phyloP scores from a whole-genome alignment of 768 basidiomycete species.

The Pisolithus sp. region DNA sequence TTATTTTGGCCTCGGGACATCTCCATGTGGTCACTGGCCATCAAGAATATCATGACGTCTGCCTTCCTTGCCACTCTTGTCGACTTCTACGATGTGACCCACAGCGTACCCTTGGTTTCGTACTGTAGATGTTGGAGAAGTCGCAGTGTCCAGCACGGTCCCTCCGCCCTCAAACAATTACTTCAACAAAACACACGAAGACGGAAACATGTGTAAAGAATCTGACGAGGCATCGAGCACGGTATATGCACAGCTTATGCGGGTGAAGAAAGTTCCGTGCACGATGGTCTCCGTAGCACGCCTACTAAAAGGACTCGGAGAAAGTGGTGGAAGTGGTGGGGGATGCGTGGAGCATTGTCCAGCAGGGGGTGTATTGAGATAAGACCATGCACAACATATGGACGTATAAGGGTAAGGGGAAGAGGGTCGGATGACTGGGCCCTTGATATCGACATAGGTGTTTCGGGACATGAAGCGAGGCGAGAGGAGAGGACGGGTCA shows the following conservation, averaged over 20 bases:
- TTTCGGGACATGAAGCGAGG: neutral
- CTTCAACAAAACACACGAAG: no score
- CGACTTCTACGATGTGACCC: slow-evolving; percentile 82
- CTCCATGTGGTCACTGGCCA: neutral
- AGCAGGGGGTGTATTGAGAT: slow-evolving; percentile 74
- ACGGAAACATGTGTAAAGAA: neutral
- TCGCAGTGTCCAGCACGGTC: slow-evolving; percentile 59
- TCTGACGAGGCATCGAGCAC: neutral
- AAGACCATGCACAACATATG: slow-evolving; percentile 78
- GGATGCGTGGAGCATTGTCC: slow-evolving; percentile 63
- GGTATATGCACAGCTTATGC: slow-evolving; percentile 39
- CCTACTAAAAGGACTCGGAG: slow-evolving; percentile 47
- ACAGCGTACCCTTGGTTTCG: slow-evolving; percentile 66
- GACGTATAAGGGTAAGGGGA: slow-evolving; percentile 52
- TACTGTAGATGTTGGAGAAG: slow-evolving; percentile 55
- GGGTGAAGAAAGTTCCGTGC: slow-evolving; percentile 77
- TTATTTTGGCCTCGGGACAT: slow-evolving; percentile 11
- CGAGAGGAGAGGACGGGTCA: slow-evolving; percentile 8
- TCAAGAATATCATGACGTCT: no score
- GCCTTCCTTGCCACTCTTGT: slow-evolving; percentile 43
- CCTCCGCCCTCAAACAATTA: slow-evolving; percentile 85
- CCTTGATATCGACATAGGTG: neutral
- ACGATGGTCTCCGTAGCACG: slow-evolving; percentile 64
- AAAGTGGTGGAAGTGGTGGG: slow-evolving; percentile 48
- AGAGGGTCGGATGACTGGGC: slow-evolving; percentile 20